Base-by-base conservation (phyloP, 2,329 filamentous ascomycete species). In the Beauveria brongniartii region DNA sequence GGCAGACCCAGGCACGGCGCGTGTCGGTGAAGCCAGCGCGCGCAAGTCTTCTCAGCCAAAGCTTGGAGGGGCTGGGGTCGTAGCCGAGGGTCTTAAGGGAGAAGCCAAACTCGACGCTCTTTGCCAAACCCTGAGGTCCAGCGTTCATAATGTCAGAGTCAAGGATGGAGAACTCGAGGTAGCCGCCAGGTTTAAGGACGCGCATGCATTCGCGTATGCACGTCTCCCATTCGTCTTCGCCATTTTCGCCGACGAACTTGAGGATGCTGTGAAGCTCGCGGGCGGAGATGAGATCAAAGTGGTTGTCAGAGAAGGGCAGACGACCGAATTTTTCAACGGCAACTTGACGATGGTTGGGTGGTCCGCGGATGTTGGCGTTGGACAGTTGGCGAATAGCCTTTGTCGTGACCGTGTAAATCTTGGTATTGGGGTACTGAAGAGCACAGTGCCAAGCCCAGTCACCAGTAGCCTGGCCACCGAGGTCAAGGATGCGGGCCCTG, bases 381-480 rank as follows among this genome's bases (percentile, higher is more conserved):
- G 86, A 86, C 34, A 86, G 76, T 70, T 91, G 88, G 43, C 85
- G 82, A 65, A 88, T 81, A 9, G 85, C 76, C 73, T 89, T 89
- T 65, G 88, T 91, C 43, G 89, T 89, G 59, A 93, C 91, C 0
- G 93, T 97, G 77, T 92, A 95, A 59, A 97, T 85, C 71, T 91
- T 92, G 61, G 90, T 83, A 71, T 91, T 88, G 20, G 90, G 91
- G 73, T 92, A 94, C 71, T 93, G 88, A 54, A 90, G 81, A 1
- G 94, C 92, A 62, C 91, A 89, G 70, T 94, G 87, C 94, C 94
- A 99, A 24, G 90, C 93, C 94, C 94, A 99, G 73, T 96, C 92
- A 70, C 91, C 93, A 16, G 89, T 85, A 0, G 88, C 82, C 70
- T 93, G 87, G 50, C 92, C 92, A 54, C 90, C 92, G 40, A 97